Conservation (phyloP, 169 alveolate species). For the Plasmodium gonderi region DNA sequence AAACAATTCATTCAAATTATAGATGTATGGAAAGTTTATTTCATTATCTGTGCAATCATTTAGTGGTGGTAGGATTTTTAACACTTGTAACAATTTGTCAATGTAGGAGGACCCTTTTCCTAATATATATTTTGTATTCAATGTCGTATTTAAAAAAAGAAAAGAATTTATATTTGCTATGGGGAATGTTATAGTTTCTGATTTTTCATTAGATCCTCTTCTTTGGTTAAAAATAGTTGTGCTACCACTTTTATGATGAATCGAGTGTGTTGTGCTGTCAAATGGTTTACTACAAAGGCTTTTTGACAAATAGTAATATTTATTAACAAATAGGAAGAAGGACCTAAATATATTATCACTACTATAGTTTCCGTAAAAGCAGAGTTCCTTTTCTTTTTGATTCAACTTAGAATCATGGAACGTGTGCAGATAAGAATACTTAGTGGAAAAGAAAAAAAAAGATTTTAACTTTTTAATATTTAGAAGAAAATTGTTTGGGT, state of each 20-base stretch:
- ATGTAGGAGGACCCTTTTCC: not conserved
- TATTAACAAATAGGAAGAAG: conserved; percentile 31
- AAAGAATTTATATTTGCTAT: conserved; percentile 30
- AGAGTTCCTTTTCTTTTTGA: conserved; percentile 18
- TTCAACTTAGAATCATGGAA: conserved; percentile 45
- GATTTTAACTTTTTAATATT: conserved; percentile 41
- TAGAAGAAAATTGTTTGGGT: conserved; percentile 49
- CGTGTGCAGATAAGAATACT: conserved; percentile 40
- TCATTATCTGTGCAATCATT: conserved; percentile 30
- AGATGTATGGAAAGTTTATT: conserved; percentile 27
- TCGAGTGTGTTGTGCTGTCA: not conserved
- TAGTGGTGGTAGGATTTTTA: conserved; percentile 34
- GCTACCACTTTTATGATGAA: not conserved
- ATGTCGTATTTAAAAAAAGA: conserved; percentile 42
- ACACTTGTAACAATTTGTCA: not conserved
- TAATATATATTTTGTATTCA: not conserved
- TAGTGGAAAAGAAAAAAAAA: conserved; percentile 57
- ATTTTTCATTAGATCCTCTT: not conserved
- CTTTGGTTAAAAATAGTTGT: not conserved
- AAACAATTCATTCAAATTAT: conserved; percentile 38
- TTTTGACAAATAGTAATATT: conserved; percentile 35
- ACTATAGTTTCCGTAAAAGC: conserved; percentile 25
- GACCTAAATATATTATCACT: conserved; percentile 22
- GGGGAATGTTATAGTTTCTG: not conserved
- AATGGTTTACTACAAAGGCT: not conserved